Evolutionary conservation across 768 basidiomycete genomes (phyloP), one percentile per base, ranked within the genome.

Genomic region (Lactarius hatsudake): DNA sequence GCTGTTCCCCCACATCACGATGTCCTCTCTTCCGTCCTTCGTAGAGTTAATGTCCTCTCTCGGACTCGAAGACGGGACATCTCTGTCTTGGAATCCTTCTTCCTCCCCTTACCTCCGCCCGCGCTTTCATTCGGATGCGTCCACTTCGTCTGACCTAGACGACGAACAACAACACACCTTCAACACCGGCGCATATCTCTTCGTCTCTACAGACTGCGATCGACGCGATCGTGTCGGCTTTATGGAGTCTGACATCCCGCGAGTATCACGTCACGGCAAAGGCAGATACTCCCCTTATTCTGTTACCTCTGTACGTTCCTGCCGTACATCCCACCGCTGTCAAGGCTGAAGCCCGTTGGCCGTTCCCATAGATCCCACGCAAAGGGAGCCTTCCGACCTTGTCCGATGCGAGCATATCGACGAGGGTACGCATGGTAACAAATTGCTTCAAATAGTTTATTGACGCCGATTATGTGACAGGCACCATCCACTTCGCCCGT

Each of bases 41-140:
- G 87, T 91, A 66, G 87, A 93, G 79, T 89, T 94, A 75, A 91
- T 94, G 90, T 85, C 86, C 69, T 85, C 92, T 67, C 81, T 94
- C 71, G 92, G 90, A 70, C 81, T 93, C 76, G 86, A 90, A 71
- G 82, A 83, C 71, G 76, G 74, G 36, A 57, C 78, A 62, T 61
- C 71, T 36, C 60, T 28, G 48, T 32, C 64, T 42, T 61, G 65
- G 57, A 54, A 12, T 60, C 48, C 65, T 55, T 30, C 68, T 30
- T 72, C 78, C 26, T 53, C 51, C 13, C 51, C 68, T 71, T 72
- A 71, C 68, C 69, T 75, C 68, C 71, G 71, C 30, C 65, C 69
- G 18, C 76, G 74, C 64, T 74, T 76, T 64, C 77, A 75, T 72
- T 79, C 79, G 34, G 79, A 81, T 30, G 79, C 82, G 4, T 78